Percentiles rank a stretch among this genome's conserved stretches.
Conservation (phyloP, 1,139 yeast species). For the Scheffersomyces cryptocercus region DNA sequence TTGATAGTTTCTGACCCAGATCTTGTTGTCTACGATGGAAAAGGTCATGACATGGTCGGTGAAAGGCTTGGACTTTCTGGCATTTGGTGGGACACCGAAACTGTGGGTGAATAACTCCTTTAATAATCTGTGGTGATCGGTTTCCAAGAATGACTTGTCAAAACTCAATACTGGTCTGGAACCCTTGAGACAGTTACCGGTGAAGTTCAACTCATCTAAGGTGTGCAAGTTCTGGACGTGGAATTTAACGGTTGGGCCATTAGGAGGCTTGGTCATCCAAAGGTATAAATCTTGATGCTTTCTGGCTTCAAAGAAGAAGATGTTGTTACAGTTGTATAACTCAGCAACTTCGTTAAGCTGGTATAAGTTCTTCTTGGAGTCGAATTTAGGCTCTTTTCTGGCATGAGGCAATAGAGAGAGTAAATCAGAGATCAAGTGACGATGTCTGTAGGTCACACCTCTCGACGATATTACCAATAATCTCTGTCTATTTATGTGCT, state of each 20-base stretch:
- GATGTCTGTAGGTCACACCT: slow-evolving; percentile 92
- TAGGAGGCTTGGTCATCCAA: slow-evolving; percentile 96
- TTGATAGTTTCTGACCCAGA: slow-evolving; percentile 96
- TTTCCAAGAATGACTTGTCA: slow-evolving; percentile 65
- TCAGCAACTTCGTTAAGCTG: slow-evolving; percentile 96
- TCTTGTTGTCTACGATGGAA: slow-evolving; percentile 87
- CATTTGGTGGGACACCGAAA: slow-evolving; percentile 94
- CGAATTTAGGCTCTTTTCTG: slow-evolving; percentile 94
- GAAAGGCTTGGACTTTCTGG: slow-evolving; percentile 94
- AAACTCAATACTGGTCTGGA: slow-evolving; percentile 94
- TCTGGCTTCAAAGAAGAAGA: slow-evolving; percentile 92
- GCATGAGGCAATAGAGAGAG: slow-evolving; percentile 86
- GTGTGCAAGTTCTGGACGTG: slow-evolving; percentile 95
- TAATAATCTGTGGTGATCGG: slow-evolving; percentile 68
- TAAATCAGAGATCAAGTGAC: slow-evolving; percentile 87
- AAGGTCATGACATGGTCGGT: slow-evolving; percentile 94
- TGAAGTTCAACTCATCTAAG: slow-evolving; percentile 91
- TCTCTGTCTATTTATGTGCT: slow-evolving; percentile 74
- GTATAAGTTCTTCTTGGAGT: slow-evolving; percentile 83
- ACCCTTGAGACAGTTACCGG: slow-evolving; percentile 94
- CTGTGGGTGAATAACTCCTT: slow-evolving; percentile 85
- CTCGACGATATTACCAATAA: slow-evolving; percentile 88
- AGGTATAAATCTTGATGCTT: slow-evolving; percentile 93
- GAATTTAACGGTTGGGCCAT: slow-evolving; percentile 95
- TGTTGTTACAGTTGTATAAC: slow-evolving; percentile 93